phyloP scores from a whole-genome alignment of 192 early-diverging fungal genomes.

The Geranomyces variabilis region DNA sequence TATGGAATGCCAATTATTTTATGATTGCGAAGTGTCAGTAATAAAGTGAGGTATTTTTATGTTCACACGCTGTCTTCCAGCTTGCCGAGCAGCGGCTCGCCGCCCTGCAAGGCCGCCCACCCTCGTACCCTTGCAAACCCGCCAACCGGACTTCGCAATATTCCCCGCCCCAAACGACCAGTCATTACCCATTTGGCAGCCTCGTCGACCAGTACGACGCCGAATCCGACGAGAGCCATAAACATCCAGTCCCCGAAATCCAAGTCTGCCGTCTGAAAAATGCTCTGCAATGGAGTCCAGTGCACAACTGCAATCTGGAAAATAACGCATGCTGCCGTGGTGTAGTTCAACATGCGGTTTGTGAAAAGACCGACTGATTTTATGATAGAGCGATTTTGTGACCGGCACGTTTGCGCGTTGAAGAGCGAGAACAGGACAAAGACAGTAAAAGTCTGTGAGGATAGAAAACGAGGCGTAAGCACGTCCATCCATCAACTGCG shows the following conservation, averaged over 20 bases:
- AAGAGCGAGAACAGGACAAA: constrained; percentile 98
- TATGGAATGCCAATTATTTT: no score
- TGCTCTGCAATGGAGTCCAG: constrained; percentile 82
- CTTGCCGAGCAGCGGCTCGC: neutral
- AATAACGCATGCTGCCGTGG: constrained; percentile 75
- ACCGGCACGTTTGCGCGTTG: constrained; percentile 91
- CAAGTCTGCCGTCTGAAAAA: constrained; percentile 92
- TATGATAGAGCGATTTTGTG: constrained; percentile 73
- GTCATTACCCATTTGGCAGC: constrained; percentile 55
- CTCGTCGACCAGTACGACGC: constrained; percentile 88
- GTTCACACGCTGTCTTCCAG: neutral
- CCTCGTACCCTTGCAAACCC: no score
- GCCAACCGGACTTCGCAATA: neutral
- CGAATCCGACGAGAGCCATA: constrained; percentile 69
- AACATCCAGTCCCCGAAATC: constrained; percentile 71
- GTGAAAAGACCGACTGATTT: constrained; percentile 80
- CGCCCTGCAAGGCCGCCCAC: neutral
- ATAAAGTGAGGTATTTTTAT: no score
- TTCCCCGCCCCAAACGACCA: neutral
- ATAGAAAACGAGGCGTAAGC: no score
- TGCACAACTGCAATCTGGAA: constrained; percentile 90
- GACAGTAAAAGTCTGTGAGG: constrained; percentile 93
- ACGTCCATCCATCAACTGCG: no score
- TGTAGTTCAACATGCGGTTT: constrained; percentile 89
- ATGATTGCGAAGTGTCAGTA: no score